These are phyloP conservation scores for Blastobotrys serpentis DNA, from an alignment of 1,139 yeast species.

Conservation along the genomic window DNA sequence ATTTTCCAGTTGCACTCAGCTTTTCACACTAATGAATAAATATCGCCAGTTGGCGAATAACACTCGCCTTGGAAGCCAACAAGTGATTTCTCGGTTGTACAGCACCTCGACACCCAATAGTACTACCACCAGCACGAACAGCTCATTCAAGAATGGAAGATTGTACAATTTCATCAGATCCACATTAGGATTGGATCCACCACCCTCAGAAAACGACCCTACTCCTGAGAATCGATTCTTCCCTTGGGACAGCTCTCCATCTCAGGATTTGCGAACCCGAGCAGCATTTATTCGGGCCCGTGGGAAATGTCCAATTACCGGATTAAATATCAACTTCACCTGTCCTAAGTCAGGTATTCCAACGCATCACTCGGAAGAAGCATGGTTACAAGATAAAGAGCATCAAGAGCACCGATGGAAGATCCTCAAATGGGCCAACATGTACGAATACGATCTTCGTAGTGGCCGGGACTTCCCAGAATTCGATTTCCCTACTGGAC, in stretches of 20 bases:
- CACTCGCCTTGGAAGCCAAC: too few species aligned
- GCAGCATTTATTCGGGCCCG: constrained; percentile 87
- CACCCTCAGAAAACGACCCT: constrained; percentile 61
- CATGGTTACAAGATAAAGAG: constrained; percentile 77
- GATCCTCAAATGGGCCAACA: constrained; percentile 77
- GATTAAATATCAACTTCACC: constrained; percentile 73
- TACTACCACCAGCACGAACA: too few species aligned
- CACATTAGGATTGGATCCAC: constrained; percentile 62
- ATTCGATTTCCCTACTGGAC: constrained; percentile 84
- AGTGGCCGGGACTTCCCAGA: constrained; percentile 94
- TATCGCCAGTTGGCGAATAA: neutral
- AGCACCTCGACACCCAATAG: too few species aligned
- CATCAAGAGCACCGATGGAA: constrained; percentile 74
- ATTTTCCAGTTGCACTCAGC: neutral
- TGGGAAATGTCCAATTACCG: constrained; percentile 90
- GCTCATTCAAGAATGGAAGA: constrained; percentile 15
- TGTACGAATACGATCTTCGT: constrained; percentile 91
- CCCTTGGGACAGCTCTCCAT: constrained; percentile 91
- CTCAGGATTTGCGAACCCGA: constrained; percentile 80
- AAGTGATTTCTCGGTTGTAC: too few species aligned
- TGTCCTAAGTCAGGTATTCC: constrained; percentile 97
- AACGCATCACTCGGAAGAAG: constrained; percentile 86
- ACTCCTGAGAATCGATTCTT: constrained; percentile 67
- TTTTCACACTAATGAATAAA: neutral
- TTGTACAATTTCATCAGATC: constrained; percentile 47